phyloP scores from a whole-genome alignment of 805 yeast genomes.

The Ogataea nitratoaversa region DNA sequence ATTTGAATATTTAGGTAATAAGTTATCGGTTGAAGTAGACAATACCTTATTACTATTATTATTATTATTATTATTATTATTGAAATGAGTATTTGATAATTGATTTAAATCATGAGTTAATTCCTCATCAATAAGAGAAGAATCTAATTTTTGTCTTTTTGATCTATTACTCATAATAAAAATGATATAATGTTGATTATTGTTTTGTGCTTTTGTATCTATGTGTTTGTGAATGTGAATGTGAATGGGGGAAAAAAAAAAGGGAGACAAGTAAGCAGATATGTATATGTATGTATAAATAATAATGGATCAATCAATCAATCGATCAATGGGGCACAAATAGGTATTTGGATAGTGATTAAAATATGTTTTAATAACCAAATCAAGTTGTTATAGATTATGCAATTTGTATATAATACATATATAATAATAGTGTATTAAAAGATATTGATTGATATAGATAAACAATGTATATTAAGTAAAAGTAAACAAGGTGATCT shows the following conservation, averaged over 20 bases:
- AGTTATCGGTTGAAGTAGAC: no score
- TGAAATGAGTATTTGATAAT: slow-evolving; percentile 12
- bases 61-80: slow-evolving; percentile 1
- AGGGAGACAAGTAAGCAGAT: not conserved
- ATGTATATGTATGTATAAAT: not conserved
- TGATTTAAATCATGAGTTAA: slow-evolving; percentile 18
- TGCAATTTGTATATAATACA: no score
- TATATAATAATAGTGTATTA: no score
- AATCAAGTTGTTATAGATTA: no score
- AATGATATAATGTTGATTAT: no score
- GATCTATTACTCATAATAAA: slow-evolving; percentile 17
- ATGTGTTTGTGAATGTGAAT: no score
- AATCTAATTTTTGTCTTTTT: slow-evolving; percentile 22
- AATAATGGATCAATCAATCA: not conserved
- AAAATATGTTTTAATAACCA: no score
- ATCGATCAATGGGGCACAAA: not conserved
- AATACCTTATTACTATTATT: not conserved
- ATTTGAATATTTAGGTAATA: no score
- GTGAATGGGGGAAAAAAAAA: not conserved
- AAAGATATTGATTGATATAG: no score
- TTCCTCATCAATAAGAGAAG: slow-evolving; percentile 22
- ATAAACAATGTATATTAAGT: no score
- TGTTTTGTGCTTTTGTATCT: no score
- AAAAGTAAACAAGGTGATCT: not conserved
- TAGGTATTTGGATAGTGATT: not conserved